phyloP scores from a whole-genome alignment of 352 stramenopile genomes.

The Hyaloperonospora arabidopsidis region DNA sequence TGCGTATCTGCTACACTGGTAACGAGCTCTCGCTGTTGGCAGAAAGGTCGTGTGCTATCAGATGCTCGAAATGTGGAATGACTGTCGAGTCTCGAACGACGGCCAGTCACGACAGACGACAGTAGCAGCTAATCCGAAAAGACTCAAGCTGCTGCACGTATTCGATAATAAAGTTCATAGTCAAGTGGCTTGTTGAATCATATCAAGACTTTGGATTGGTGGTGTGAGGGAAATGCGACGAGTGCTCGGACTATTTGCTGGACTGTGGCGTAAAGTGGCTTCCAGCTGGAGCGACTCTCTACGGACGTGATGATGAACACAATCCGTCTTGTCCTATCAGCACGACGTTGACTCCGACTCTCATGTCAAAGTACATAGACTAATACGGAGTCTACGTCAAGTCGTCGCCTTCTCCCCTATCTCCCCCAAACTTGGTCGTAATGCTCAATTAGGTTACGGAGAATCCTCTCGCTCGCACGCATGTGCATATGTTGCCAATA shows the following conservation, averaged over 20 bases:
- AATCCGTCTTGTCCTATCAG: too few species aligned
- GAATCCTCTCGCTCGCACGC: slow-evolving; percentile 6
- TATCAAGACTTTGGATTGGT: too few species aligned
- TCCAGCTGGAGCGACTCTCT: too few species aligned
- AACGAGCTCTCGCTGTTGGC: not conserved
- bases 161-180: slow-evolving; percentile 8
- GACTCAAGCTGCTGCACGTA: slow-evolving; percentile 6
- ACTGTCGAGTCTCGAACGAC: slow-evolving; percentile 8
- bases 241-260: too few species aligned
- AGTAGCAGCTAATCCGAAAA: not conserved
- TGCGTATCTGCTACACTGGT: too few species aligned
- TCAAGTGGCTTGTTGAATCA: not conserved
- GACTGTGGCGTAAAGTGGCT: too few species aligned
- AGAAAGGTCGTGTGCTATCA: slow-evolving; percentile 4
- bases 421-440: not conserved
- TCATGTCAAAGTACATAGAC: slow-evolving; percentile 13
- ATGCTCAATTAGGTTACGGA: slow-evolving; percentile 7
- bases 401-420: slow-evolving; percentile 3
- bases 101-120: slow-evolving; percentile 14
- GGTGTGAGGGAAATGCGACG: too few species aligned
- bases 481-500: not conserved
- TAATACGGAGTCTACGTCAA: not conserved
- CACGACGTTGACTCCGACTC: not conserved
- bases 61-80: slow-evolving; percentile 26
- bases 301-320: too few species aligned